Evolutionary conservation across 2,329 filamentous ascomycete genomes (phyloP).

Genomic region (Colletotrichum acutatum): DNA sequence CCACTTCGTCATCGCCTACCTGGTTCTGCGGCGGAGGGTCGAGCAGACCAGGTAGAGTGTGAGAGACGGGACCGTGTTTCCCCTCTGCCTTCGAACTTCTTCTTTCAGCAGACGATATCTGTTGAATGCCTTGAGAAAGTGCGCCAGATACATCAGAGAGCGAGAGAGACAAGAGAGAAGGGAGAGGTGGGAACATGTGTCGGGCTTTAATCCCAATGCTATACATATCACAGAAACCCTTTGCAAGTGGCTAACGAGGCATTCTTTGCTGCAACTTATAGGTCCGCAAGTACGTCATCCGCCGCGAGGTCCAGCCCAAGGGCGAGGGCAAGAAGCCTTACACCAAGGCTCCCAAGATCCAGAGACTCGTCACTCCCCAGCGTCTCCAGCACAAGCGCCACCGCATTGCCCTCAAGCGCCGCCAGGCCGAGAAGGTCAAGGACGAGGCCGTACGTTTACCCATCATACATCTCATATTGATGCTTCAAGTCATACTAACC

Average conservation of each 20-base stretch:
- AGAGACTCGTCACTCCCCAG: conserved; percentile 99
- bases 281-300: conserved; percentile 99
- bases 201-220: conserved; percentile 22
- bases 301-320: conserved; percentile 97
- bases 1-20: conserved; percentile 78
- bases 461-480: not conserved
- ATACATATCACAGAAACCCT: conserved; percentile 18
- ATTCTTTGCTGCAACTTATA: conserved; percentile 54
- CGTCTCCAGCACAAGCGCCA: conserved; percentile 99
- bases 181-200: conserved; percentile 9
- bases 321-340: conserved; percentile 97
- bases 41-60: conserved; percentile 68
- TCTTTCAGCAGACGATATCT: conserved; percentile 3
- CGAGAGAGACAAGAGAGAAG: not conserved
- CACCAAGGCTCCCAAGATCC: conserved; percentile 99
- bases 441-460: conserved; percentile 89
- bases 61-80: conserved; percentile 53
- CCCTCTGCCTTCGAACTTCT: conserved; percentile 18
- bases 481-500: conserved; percentile 48
- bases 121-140: conserved; percentile 36
- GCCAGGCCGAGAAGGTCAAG: conserved; percentile 96
- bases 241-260: conserved; percentile 46
- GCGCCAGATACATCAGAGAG: conserved; percentile 15
- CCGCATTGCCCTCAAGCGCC: conserved; percentile 97
- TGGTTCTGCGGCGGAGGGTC: conserved; percentile 58